Conservation (phyloP, 1,284 basidiomycete genomes). For the Sphaerobolus stellatus region DNA sequence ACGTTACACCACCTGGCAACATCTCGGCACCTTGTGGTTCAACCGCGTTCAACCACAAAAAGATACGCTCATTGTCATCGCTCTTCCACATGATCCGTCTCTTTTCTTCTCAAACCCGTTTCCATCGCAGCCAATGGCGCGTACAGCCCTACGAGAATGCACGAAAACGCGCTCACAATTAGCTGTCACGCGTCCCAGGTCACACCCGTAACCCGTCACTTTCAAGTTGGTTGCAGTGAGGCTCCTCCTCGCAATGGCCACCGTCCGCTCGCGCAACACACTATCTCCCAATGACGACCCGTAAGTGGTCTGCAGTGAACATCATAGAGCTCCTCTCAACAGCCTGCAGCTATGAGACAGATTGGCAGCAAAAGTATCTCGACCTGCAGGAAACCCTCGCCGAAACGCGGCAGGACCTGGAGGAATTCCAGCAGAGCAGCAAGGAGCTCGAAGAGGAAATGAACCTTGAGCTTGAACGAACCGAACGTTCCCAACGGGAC, state of each 20-base stretch:
- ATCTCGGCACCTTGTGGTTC: no score
- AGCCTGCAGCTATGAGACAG: constrained; percentile 25
- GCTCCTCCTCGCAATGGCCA: constrained; percentile 4
- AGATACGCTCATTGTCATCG: no score
- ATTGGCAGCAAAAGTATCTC: constrained; percentile 84
- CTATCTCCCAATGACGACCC: constrained; percentile 9
- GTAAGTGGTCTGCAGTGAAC: background rate
- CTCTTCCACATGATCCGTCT: no score
- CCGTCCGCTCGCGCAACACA: constrained; percentile 7
- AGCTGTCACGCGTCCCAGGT: no score
- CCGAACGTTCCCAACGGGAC: constrained; percentile 83
- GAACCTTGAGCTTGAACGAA: constrained; percentile 83
- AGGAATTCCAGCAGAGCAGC: constrained; percentile 88
- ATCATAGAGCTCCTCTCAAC: constrained; percentile 1
- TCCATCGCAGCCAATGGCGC: no score
- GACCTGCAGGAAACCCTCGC: constrained; percentile 82
- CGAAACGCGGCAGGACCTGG: constrained; percentile 84
- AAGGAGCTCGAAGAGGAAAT: constrained; percentile 93
- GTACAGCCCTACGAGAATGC: no score
- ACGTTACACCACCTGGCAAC: no score
- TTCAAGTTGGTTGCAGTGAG: background rate
- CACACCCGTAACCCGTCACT: no score
- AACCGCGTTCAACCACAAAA: no score
- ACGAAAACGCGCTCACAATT: no score
- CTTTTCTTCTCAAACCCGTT: no score